Evolutionary conservation across 306 rosid genomes (phyloP), one percentile per base, ranked within the genome.

Genomic region (Ammopiptanthus mongolicus): DNA sequence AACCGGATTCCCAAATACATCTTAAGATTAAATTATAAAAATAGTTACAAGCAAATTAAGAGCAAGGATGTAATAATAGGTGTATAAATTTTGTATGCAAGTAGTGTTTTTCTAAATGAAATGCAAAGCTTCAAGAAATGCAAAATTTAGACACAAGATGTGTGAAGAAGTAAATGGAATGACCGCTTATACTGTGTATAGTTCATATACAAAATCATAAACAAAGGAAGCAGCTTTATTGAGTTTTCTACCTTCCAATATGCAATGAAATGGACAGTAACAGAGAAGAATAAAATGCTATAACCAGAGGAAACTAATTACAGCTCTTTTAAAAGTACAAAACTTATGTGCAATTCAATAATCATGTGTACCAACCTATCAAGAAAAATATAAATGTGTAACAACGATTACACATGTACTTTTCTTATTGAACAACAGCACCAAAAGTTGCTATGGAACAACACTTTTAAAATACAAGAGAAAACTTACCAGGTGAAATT

Each of bases 401-500:
- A n/a, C n/a, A n/a, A n/a, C n/a, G n/a, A n/a, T n/a, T n/a, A n/a
- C n/a, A n/a, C n/a, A n/a, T n/a, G n/a, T n/a, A n/a, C n/a, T n/a
- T n/a, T n/a, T n/a, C n/a, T n/a, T n/a, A n/a, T n/a, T n/a, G n/a
- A n/a, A n/a, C n/a, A n/a, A n/a, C n/a, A n/a, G n/a, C n/a, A n/a
- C n/a, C n/a, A n/a, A n/a, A n/a, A n/a, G n/a, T n/a, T n/a, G n/a
- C n/a, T n/a, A n/a, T n/a, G n/a, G n/a, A n/a, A 13, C 3, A 57
- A 57, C 9, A 5, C 23, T 37, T 0, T 25, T 3, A 23, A 63
- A 69, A 37, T 11, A 0, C 0, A 63, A 28, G 51, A 65, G 53
- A 69, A 73, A 71, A 78, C 47, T 74, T 19, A 90, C 99, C 97
- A 0, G 91, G 88, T 3, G 69, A 64, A 84, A 85, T 84, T 57